phyloP scores from a whole-genome alignment of 1,139 yeast species.

The Nakaseomyces glabratus region DNA sequence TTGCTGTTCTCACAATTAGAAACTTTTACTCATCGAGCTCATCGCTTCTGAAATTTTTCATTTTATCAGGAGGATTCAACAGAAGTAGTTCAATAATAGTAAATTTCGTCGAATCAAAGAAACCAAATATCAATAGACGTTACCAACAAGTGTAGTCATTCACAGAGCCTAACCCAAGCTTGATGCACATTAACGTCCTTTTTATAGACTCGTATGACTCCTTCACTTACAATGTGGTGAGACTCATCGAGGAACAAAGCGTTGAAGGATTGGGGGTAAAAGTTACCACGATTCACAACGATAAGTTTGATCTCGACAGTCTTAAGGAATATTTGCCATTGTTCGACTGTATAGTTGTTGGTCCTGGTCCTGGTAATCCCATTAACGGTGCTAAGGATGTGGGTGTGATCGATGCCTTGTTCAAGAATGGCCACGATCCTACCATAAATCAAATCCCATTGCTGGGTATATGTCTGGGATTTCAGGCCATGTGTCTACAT shows the following conservation, averaged over 20 bases:
- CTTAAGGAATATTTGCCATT: conserved; percentile 33
- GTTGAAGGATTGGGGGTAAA: conserved; percentile 39
- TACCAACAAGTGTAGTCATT: too few relatives aligned
- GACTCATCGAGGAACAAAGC: conserved; percentile 42
- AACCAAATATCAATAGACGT: too few relatives aligned
- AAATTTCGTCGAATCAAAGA: too few relatives aligned
- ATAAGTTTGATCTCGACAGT: conserved; percentile 42
- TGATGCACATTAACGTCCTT: conserved; percentile 32
- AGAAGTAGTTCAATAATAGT: too few relatives aligned
- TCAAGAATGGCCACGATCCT: conserved; percentile 13
- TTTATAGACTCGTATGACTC: conserved; percentile 92
- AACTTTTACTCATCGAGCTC: too few relatives aligned
- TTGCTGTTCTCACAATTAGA: too few relatives aligned
- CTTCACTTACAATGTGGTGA: conserved; percentile 73
- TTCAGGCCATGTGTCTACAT: conserved; percentile 70
- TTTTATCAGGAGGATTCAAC: too few relatives aligned
- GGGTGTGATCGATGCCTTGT: conserved; percentile 53
- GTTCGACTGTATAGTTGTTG: conserved; percentile 77
- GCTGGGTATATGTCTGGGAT: conserved; percentile 88
- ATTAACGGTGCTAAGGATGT: conserved; percentile 46
- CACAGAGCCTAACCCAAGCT: too few relatives aligned
- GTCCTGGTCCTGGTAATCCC: conserved; percentile 98
- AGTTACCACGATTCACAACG: conserved; percentile 70
- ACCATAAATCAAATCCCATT: conserved; percentile 44
- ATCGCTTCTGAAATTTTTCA: too few relatives aligned